These are phyloP conservation scores for Kurtzmaniella quercitrusa DNA, from an alignment of 1,139 yeast species.

Conservation along the genomic window DNA sequence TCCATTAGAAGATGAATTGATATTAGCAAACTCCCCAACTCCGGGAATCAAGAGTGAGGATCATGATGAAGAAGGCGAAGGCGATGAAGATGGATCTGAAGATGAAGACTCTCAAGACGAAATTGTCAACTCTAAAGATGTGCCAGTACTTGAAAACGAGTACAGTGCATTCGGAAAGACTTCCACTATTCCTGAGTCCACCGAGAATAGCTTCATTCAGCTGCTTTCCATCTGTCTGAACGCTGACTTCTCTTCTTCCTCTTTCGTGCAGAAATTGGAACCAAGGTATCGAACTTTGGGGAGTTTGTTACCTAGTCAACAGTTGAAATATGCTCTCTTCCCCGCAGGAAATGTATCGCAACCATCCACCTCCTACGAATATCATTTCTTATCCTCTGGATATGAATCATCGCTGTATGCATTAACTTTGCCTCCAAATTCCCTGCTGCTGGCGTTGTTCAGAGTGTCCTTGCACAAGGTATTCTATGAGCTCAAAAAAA, in stretches of 20 bases:
- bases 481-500: constrained; percentile 30
- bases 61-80: constrained; percentile 14
- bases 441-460: constrained; percentile 41
- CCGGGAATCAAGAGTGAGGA: constrained; percentile 9
- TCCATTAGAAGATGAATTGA: constrained; percentile 10
- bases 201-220: constrained; percentile 30
- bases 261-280: constrained; percentile 15
- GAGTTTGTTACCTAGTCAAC: constrained; percentile 19
- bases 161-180: constrained; percentile 28
- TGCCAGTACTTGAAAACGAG: constrained; percentile 6
- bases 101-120: constrained; percentile 10
- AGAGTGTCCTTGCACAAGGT: constrained; percentile 41
- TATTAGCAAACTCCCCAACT: constrained; percentile 14
- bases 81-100: constrained; percentile 9
- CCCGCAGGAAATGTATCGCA: constrained; percentile 27
- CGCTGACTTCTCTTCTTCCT: constrained; percentile 12
- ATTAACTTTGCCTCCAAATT: constrained; percentile 39
- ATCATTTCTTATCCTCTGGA: constrained; percentile 42
- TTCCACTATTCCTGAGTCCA: constrained; percentile 14
- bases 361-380: constrained; percentile 37
- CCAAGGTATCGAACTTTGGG: constrained; percentile 11
- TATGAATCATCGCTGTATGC: constrained; percentile 40
- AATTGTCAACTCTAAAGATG: constrained; percentile 2
- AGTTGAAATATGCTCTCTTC: constrained; percentile 27
- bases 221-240: constrained; percentile 24